Conservation (phyloP, 306 rosid species). For the Comarum palustre region DNA sequence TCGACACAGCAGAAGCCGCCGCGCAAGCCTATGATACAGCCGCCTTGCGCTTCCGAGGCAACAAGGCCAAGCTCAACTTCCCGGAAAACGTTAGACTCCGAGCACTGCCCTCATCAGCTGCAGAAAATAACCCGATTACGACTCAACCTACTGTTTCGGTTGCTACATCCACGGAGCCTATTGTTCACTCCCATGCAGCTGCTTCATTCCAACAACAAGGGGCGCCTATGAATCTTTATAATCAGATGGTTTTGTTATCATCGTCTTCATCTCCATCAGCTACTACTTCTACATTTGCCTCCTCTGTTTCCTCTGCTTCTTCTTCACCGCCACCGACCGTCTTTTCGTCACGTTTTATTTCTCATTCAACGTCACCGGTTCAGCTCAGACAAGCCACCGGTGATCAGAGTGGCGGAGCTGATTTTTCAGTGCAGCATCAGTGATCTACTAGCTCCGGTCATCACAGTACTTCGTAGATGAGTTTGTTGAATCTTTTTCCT, state of each 20-base stretch:
- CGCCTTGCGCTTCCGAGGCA: constrained; percentile 49
- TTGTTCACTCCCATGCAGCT: constrained; percentile 34
- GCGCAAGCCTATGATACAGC: constrained; percentile 49
- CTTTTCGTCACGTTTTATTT: constrained; percentile 10
- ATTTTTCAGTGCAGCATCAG: background rate
- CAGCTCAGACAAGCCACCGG: background rate
- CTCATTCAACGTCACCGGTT: constrained; percentile 2
- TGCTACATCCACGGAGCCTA: constrained; percentile 43
- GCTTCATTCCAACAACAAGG: constrained; percentile 11
- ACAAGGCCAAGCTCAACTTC: constrained; percentile 50
- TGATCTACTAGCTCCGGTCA: constrained; percentile 10
- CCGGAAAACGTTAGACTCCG: constrained; percentile 49
- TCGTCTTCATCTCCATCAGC: constrained; percentile 9
- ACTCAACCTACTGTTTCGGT: constrained; percentile 19
- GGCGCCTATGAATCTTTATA: constrained; percentile 23
- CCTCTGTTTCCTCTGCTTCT: constrained; percentile 22
- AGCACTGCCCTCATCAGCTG: background rate
- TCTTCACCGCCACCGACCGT: constrained; percentile 13
- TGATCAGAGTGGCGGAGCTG: background rate
- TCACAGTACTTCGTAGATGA: constrained; percentile 2
- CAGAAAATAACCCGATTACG: constrained; percentile 9
- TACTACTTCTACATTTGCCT: constrained; percentile 3
- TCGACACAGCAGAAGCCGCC: constrained; percentile 47
- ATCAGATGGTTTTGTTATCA: constrained; percentile 28
- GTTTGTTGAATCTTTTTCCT: too few relatives aligned